A percentile compares a stretch with the other conserved stretches of the same genome.
Evolutionary conservation across 345 rosid species (phyloP).

Genomic region (Carallia brachiata): DNA sequence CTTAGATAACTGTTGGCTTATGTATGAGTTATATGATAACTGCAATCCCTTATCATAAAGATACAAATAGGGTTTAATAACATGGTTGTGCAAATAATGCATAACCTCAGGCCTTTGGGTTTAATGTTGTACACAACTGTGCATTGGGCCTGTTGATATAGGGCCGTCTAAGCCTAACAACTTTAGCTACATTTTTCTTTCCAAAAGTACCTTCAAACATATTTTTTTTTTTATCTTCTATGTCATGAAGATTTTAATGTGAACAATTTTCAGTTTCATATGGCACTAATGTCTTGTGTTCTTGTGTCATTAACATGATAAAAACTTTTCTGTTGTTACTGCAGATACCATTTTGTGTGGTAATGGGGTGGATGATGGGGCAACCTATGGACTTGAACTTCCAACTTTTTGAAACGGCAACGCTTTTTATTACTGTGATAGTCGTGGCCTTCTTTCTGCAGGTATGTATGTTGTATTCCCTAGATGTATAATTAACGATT

Average conservation of each 20-base stretch:
- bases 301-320: not conserved
- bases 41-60: too few relatives aligned
- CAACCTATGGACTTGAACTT: slow-evolving; percentile 77
- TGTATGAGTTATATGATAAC: too few relatives aligned
- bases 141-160: too few relatives aligned
- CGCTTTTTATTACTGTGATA: slow-evolving; percentile 66
- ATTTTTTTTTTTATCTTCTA: not conserved
- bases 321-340: slow-evolving; percentile 4
- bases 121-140: too few relatives aligned
- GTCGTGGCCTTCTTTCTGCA: slow-evolving; percentile 81
- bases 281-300: not conserved
- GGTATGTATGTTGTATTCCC: slow-evolving; percentile 38
- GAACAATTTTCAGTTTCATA: not conserved
- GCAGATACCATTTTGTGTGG: slow-evolving; percentile 83
- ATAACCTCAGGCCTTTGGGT: too few relatives aligned
- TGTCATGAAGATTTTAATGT: not conserved
- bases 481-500: not conserved
- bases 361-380: slow-evolving; percentile 79
- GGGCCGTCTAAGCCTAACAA: too few relatives aligned
- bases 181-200: too few relatives aligned
- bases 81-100: too few relatives aligned
- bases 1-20: too few relatives aligned
- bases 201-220: too few relatives aligned
- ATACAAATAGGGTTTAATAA: too few relatives aligned
- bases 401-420: slow-evolving; percentile 84